Evolutionary conservation across 805 yeast genomes (phyloP).

Genomic region (Hanseniaspora clermontiae): DNA sequence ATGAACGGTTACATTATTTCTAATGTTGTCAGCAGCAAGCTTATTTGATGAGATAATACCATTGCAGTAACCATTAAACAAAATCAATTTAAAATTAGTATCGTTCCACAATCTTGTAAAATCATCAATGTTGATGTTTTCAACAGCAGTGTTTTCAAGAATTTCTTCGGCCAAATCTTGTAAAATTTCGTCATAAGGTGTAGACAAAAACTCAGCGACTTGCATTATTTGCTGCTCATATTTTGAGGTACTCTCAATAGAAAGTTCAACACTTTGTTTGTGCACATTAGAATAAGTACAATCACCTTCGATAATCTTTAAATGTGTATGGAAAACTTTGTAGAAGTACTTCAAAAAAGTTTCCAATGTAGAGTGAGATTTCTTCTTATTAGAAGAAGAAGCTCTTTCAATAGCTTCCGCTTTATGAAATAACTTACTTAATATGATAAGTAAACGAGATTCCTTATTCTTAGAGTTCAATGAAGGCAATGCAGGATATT

Average conservation of each 20-base stretch:
- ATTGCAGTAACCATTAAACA: conserved; percentile 2
- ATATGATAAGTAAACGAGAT: conserved; percentile 31
- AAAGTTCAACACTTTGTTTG: conserved; percentile 9
- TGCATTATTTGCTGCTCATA: conserved; percentile 18
- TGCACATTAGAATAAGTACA: conserved; percentile 1
- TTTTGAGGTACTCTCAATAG: conserved; percentile 6
- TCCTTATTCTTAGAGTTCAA: conserved; percentile 25
- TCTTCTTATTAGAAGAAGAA: neutral
- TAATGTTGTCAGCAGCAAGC: neutral
- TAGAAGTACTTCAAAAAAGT: neutral
- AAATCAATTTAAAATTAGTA: neutral
- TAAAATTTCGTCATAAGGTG: conserved; percentile 20
- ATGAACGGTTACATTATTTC: neutral
- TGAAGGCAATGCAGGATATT: conserved; percentile 19
- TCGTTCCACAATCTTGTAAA: neutral
- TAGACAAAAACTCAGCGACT: conserved; percentile 26
- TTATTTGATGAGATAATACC: neutral
- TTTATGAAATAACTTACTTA: conserved; percentile 40
- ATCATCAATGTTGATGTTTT: conserved; percentile 15
- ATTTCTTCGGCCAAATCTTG: conserved; percentile 17
- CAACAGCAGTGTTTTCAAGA: conserved; percentile 19
- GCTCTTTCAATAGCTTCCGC: neutral
- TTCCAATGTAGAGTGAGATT: neutral
- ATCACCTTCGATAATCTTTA: neutral
- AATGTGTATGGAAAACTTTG: neutral